phyloP scores from a whole-genome alignment of 495 filamentous ascomycete genomes.

The Sporormia fimetaria region DNA sequence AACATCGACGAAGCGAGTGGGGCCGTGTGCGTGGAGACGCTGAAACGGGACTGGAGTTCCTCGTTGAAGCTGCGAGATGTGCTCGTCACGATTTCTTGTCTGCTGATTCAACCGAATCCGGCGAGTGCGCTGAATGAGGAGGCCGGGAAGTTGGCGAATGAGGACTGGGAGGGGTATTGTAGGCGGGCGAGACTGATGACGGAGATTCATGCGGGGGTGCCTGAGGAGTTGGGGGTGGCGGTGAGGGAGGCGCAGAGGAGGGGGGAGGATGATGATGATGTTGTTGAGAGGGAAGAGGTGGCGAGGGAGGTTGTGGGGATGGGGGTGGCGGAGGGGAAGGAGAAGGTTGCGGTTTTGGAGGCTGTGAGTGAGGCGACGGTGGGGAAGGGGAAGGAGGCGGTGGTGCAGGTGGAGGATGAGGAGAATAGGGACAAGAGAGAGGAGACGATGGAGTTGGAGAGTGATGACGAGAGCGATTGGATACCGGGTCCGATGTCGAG shows the following conservation, averaged over 20 bases:
- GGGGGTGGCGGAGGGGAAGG: neutral
- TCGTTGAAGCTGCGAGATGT: constrained; percentile 53
- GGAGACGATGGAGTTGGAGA: constrained; percentile 11
- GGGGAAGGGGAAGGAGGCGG: neutral
- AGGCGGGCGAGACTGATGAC: constrained; percentile 56
- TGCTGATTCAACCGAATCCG: constrained; percentile 63
- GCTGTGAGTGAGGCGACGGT: constrained; percentile 3
- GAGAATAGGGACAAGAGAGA: constrained; percentile 15
- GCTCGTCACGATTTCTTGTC: constrained; percentile 54
- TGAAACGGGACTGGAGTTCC: constrained; percentile 58
- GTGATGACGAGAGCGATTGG: constrained; percentile 25
- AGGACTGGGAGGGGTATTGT: constrained; percentile 51
- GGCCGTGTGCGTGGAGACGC: constrained; percentile 58
- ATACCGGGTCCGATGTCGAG: constrained; percentile 16
- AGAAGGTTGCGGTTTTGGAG: constrained; percentile 6
- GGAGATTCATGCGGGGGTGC: constrained; percentile 51
- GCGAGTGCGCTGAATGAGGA: constrained; percentile 58
- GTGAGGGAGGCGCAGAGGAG: constrained; percentile 47
- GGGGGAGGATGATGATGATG: constrained; percentile 42
- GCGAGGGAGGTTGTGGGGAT: constrained; percentile 3
- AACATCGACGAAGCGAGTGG: constrained; percentile 59
- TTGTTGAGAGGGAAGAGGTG: constrained; percentile 2
- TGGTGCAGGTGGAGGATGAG: constrained; percentile 14
- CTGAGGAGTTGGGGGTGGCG: constrained; percentile 29
- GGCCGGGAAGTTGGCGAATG: constrained; percentile 50